Base-by-base conservation (phyloP, 108 stramenopile genomes). In the Schizochytrium sp. region DNA sequence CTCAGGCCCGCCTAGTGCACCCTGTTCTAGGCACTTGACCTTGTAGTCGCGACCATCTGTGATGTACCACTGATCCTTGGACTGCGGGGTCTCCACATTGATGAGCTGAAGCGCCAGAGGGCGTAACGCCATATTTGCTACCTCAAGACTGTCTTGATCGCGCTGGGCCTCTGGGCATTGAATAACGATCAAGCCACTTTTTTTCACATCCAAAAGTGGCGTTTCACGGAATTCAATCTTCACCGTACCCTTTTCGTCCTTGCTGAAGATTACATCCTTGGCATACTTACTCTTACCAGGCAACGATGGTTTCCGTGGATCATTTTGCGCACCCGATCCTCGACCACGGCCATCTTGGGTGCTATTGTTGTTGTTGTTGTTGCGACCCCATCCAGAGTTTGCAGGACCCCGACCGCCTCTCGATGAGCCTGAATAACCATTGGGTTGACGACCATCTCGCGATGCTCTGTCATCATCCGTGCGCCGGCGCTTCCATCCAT, bases 1-100 rank as follows among this genome's bases (percentile, higher is more conserved):
- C 53, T 83, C 53, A 8, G 76, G 76, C 50, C 76, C 76, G 53
- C 76, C 53, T n/a, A 83, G 5, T 7, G 76, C 50, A 28, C 47
- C 47, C 28, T 49, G 10, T 40, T 83, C 76, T n/a, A 83, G 53
- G 47, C 47, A 49, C 53, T 83, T 83, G 76, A 83, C 76, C 76
- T 83, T 83, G 76, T 83, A 83, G 53, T 83, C 76, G 50, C 53
- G 47, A 83, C 76, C 76, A 28, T 83, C 76, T 38, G 76, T 83
- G 7, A 83, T 38, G 28, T 83, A 83, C 76, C 76, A 83, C 28
- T 83, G 76, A 0, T 55, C 53, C 50, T 55, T 83, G 5, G 7
- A 38, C 8, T 83, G 76, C 15, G 76, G 47, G 0, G 12, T 40
- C 10, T 47, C n/a, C 64, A 69, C 7, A 28, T 55, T 83, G 76